These are phyloP conservation scores for Starmera amethionina DNA, from an alignment of 805 yeast species.

Conservation along the genomic window DNA sequence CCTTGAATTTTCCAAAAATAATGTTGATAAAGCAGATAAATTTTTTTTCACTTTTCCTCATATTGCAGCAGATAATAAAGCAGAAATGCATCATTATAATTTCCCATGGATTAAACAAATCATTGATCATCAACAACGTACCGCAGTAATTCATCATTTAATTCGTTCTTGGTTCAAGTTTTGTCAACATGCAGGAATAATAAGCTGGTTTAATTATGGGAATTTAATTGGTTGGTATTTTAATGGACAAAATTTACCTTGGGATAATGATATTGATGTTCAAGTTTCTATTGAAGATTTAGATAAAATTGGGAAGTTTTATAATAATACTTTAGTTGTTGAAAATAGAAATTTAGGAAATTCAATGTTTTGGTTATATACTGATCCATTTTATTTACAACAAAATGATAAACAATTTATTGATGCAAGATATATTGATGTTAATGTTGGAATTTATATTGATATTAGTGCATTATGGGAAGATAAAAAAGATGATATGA, in stretches of 20 bases:
- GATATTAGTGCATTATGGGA: slow-evolving; percentile 35
- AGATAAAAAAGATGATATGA: slow-evolving; percentile 9
- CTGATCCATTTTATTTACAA: slow-evolving; percentile 24
- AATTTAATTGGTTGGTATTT: slow-evolving; percentile 53
- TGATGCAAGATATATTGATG: slow-evolving; percentile 36
- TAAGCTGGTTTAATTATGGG: slow-evolving; percentile 61
- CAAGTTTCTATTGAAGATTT: slow-evolving; percentile 42
- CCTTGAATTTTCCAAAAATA: slow-evolving; percentile 14
- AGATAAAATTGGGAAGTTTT: slow-evolving; percentile 31
- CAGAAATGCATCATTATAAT: slow-evolving; percentile 21
- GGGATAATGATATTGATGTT: slow-evolving; percentile 58
- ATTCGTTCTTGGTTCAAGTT: slow-evolving; percentile 46
- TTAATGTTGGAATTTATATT: slow-evolving; percentile 38
- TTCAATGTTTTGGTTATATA: slow-evolving; percentile 24
- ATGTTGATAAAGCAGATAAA: slow-evolving; percentile 12
- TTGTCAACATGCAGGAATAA: slow-evolving; percentile 27
- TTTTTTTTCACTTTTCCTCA: slow-evolving; percentile 20
- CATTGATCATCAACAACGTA: slow-evolving; percentile 20
- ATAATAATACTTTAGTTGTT: slow-evolving; percentile 39
- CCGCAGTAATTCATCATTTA: slow-evolving; percentile 32
- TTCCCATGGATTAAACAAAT: slow-evolving; percentile 22
- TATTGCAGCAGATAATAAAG: slow-evolving; percentile 13
- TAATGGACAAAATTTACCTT: slow-evolving; percentile 47
- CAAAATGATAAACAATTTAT: slow-evolving; percentile 32
- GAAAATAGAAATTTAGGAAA: slow-evolving; percentile 27